Conservation (phyloP, 495 filamentous ascomycete species). For the Achaetomiella virescens region DNA sequence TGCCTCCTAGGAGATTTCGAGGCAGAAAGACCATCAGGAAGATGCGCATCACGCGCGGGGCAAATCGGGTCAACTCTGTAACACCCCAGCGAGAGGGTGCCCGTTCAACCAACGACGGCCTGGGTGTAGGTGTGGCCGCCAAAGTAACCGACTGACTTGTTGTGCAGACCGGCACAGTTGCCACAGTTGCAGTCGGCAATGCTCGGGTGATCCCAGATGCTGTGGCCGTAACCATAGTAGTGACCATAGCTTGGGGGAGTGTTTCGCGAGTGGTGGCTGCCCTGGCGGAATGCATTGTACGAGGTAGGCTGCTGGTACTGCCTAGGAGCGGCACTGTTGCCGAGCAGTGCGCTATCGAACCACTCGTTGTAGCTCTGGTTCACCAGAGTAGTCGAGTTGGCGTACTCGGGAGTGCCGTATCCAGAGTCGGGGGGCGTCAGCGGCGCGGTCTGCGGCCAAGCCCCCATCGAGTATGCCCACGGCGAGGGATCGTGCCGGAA, state of each 20-base stretch:
- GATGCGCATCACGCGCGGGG: constrained; percentile 1
- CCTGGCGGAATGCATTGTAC: constrained; percentile 48
- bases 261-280: constrained; percentile 36
- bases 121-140: constrained; percentile 57
- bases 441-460: constrained; percentile 37
- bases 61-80: not conserved
- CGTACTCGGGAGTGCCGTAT: constrained; percentile 46
- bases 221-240: constrained; percentile 50
- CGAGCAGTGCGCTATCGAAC: constrained; percentile 35
- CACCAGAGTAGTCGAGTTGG: constrained; percentile 37
- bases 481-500: constrained; percentile 47
- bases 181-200: constrained; percentile 62
- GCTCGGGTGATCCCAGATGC: constrained; percentile 53
- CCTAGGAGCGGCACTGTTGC: constrained; percentile 25
- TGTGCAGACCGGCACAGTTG: constrained; percentile 49
- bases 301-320: constrained; percentile 31
- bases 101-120: constrained; percentile 56
- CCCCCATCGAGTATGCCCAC: constrained; percentile 23
- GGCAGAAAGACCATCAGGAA: constrained; percentile 8
- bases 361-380: constrained; percentile 43
- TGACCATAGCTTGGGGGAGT: constrained; percentile 27
- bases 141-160: constrained; percentile 60
- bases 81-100: not conserved
- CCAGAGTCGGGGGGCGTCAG: constrained; percentile 47
- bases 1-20: not conserved